Evolutionary conservation across 768 basidiomycete genomes (phyloP).

Genomic region (Pleurotus ostreatus): DNA sequence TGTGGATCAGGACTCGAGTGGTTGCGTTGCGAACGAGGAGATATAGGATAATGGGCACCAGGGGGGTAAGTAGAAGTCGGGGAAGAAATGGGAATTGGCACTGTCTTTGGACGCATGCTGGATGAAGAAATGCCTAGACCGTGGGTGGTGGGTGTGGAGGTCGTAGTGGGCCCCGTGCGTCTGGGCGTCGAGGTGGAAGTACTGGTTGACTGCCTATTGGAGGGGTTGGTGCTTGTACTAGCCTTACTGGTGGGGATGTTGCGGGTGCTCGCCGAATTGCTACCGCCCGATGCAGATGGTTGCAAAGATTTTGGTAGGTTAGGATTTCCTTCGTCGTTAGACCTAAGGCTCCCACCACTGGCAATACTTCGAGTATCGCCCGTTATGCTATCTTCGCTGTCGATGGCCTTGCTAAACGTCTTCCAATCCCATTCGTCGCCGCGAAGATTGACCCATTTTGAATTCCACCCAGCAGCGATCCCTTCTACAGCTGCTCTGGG

Average conservation of each 20-base stretch:
- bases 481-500: slow-evolving; percentile 65
- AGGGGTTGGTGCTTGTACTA: slow-evolving; percentile 13
- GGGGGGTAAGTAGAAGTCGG: slow-evolving; percentile 28
- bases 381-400: slow-evolving; percentile 28
- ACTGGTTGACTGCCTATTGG: neutral
- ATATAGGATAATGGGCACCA: slow-evolving; percentile 41
- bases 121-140: slow-evolving; percentile 18
- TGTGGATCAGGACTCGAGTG: slow-evolving; percentile 59
- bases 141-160: slow-evolving; percentile 17
- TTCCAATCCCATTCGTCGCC: slow-evolving; percentile 72
- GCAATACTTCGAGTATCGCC: slow-evolving; percentile 45
- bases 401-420: slow-evolving; percentile 40
- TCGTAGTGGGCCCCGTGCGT: slow-evolving; percentile 16
- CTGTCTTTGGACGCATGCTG: slow-evolving; percentile 33
- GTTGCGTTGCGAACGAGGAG: slow-evolving; percentile 40
- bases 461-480: slow-evolving; percentile 63
- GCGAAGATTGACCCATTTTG: slow-evolving; percentile 46
- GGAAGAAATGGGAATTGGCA: slow-evolving; percentile 33
- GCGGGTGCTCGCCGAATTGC: slow-evolving; percentile 12
- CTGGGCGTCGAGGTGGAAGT: slow-evolving; percentile 6
- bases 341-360: slow-evolving; percentile 44
- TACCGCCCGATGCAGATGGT: slow-evolving; percentile 17
- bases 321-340: slow-evolving; percentile 26
- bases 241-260: slow-evolving; percentile 5
- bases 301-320: slow-evolving; percentile 18